phyloP scores from a whole-genome alignment of 306 rosid genomes.

The Fragaria ananassa region DNA sequence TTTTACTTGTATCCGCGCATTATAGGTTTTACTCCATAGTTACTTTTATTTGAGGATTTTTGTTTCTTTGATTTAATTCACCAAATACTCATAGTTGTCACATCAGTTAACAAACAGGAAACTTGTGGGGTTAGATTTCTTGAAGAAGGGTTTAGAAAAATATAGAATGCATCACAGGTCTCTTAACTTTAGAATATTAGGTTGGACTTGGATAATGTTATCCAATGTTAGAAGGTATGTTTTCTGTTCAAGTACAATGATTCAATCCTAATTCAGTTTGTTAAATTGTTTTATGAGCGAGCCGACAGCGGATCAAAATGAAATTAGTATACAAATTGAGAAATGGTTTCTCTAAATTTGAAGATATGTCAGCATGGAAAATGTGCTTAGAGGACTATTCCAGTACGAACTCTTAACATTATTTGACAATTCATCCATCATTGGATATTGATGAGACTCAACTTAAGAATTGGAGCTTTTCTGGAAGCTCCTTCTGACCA shows the following conservation, averaged over 20 bases:
- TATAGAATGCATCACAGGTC: neutral
- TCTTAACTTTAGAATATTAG: neutral
- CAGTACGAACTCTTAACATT: neutral
- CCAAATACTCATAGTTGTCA: neutral
- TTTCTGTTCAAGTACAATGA: neutral
- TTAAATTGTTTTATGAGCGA: neutral
- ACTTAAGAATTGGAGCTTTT: neutral
- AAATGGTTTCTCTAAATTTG: neutral
- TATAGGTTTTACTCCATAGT: neutral
- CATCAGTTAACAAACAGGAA: neutral
- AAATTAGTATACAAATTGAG: neutral
- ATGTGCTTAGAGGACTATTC: neutral
- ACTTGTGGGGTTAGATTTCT: conserved; percentile 1
- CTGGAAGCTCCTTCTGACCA: neutral
- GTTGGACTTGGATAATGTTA: conserved; percentile 8
- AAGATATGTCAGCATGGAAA: neutral
- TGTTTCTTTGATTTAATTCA: neutral
- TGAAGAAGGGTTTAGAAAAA: neutral
- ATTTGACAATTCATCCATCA: neutral
- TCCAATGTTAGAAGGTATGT: neutral
- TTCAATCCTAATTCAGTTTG: neutral
- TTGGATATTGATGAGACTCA: neutral
- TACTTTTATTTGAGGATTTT: neutral
- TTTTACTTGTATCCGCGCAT: neutral
- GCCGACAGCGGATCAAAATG: neutral